Evolutionary conservation across 2,329 filamentous ascomycete species (phyloP), one percentile per base, ranked within the genome.

Genomic region (Verticillium albo-atrum): DNA sequence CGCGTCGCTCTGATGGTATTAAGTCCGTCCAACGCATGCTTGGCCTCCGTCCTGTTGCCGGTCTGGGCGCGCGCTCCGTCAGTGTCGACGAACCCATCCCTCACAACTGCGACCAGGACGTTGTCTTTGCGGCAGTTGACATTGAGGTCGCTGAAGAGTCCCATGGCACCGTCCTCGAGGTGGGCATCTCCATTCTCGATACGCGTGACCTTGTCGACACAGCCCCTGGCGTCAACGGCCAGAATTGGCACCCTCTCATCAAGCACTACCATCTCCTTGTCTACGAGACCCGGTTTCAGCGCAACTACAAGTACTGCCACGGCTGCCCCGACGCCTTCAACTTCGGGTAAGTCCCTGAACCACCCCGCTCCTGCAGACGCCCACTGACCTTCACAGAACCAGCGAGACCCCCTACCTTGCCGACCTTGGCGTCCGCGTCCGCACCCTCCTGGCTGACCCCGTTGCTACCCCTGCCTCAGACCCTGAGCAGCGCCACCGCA

Each of bases 101-200:
- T 3, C 51, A 61, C 27, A 23, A 15, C 14, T 26, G 35, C 9
- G 54, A 61, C 9, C 52, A 52, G 37, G 54, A 63, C 3, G 57
- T 57, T 1, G 80, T 96, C 7, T 89, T 97, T 65, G 79, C 97
- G 60, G 86, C 84, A 62, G 79, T 98, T 52, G 95, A 99, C 67
- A 78, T 95, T 32, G 95, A 99, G 72, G 87, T 89, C 1, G 91
- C 88, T 60, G 95, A 99, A 71, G 74, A 76, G 25, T 78, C 84
- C 52, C 83, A 86, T 14, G 77, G 80, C 34, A 77, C 84, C 14
- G 82, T 98, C 60, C 96, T 93, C 0, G 95, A 99, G 72, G 81
- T 99, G 42, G 95, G 95, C 1, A 79, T 99, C 47, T 88, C 91
- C 1, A 87, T 88, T 3, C 79, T 98, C 0, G 92, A 98, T 70